Base-by-base conservation (phyloP, 148 eudicot species). In the Linanthus parryae region DNA sequence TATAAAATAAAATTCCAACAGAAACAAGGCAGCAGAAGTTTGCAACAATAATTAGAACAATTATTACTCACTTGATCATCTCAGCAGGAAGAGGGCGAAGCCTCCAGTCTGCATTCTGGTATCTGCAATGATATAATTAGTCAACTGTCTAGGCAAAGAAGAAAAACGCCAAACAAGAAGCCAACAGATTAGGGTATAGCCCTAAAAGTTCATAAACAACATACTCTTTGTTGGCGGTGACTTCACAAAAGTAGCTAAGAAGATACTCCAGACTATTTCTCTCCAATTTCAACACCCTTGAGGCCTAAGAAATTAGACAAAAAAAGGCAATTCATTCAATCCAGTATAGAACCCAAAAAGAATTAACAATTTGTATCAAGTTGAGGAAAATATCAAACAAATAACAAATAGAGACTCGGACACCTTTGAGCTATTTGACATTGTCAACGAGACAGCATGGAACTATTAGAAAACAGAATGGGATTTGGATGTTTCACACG, bases 71-170 rank as follows among this genome's bases (percentile, higher is more conserved):
- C 97, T 78, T 84, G 48, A 87, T 42, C 99, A 92, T 92, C 63
- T 84, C 99, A 23, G 31, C 65, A 25, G 99, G 94, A 54, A 92
- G 89, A 54, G 99, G 99, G 25, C 99, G 95, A 50, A 87, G 61
- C 65, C 99, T 80, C 99, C 99, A 92, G 63, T 92, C 99, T 57
- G 99, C 99, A 72, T 71, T 88, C 65, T 92, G 99, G 78, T 92
- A 92, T 64, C 97, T 90, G 82, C 58, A 66, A n/a, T n/a, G n/a
- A n/a, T 49, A 60, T 15, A 52, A 44, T 53, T 23, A 19, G 22
- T 5, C 28, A 43, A 18, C 59, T 30, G 63, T 21, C 34, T 7
- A 36, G 4, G 35, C 19, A 42, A 23, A 28, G 25, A 25, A 46
- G 8, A 38, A 7, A 9, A 0, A 12, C 24, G 54, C 2, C 15